Conservation (phyloP, 345 rosid species). For the Noccaea caerulescens region DNA sequence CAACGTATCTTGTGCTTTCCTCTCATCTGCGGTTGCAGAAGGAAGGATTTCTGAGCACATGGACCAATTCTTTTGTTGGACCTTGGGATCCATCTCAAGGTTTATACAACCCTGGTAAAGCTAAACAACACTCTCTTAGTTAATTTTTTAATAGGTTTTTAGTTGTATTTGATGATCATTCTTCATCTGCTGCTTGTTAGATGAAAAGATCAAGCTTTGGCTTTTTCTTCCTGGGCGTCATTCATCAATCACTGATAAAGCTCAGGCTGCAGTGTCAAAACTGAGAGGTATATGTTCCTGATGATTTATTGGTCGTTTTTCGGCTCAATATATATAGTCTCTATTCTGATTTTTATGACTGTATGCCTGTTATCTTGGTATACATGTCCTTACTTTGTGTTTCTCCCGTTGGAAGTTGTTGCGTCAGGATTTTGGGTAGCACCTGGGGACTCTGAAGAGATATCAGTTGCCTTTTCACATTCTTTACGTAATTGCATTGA, state of each 20-base stretch:
- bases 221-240: conserved; percentile 91
- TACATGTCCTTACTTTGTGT: conserved; percentile 21
- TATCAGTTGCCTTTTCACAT: conserved; percentile 91
- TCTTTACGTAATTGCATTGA: conserved; percentile 87
- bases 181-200: conserved; percentile 43
- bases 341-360: conserved; percentile 9
- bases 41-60: conserved; percentile 84
- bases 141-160: background rate
- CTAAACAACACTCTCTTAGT: background rate
- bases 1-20: conserved; percentile 80
- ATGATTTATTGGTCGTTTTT: background rate
- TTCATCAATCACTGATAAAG: conserved; percentile 67
- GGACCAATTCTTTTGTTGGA: conserved; percentile 99
- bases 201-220: conserved; percentile 99
- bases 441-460: conserved; percentile 98
- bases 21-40: conserved; percentile 87
- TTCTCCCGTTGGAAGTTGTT: conserved; percentile 60
- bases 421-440: conserved; percentile 96
- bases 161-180: conserved; percentile 19
- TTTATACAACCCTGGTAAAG: conserved; percentile 89
- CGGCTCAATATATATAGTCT: conserved; percentile 1
- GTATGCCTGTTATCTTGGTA: conserved; percentile 14
- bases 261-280: conserved; percentile 80
- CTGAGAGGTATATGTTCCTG: conserved; percentile 63
- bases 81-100: conserved; percentile 99